Conservation (phyloP, 2,329 filamentous ascomycete species). For the Dactylellina haptotyla region DNA sequence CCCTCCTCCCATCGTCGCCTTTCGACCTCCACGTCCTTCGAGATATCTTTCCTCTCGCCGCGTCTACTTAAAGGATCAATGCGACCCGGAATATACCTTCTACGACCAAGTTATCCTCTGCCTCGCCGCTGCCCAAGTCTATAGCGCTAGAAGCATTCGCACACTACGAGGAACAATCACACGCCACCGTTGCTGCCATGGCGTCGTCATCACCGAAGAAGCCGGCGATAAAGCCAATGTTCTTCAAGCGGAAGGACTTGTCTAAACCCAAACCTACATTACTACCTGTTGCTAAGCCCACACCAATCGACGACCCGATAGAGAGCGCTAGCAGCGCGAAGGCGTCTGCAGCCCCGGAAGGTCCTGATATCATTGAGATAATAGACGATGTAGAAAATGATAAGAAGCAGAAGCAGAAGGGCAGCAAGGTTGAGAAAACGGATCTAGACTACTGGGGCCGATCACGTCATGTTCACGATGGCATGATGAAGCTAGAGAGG, state of each 20-base stretch:
- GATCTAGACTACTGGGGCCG: conserved; percentile 45
- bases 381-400: background rate
- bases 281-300: background rate
- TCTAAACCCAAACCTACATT: background rate
- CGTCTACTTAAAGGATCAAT: conserved; percentile 19
- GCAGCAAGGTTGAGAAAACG: conserved; percentile 21
- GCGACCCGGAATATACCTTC: conserved; percentile 12
- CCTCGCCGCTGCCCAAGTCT: background rate
- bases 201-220: conserved; percentile 11
- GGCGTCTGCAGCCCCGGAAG: conserved; percentile 10
- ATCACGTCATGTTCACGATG: conserved; percentile 33
- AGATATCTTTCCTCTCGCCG: background rate
- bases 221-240: conserved; percentile 34
- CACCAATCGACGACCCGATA: background rate
- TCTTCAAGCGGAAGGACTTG: conserved; percentile 11
- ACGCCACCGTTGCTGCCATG: conserved; percentile 33
- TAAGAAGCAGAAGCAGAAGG: conserved; percentile 7
- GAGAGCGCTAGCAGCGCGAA: background rate
- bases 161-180: background rate
- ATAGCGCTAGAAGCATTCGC: background rate
- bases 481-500: conserved; percentile 30
- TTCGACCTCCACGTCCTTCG: background rate
- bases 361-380: conserved; percentile 3
- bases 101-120: conserved; percentile 3
- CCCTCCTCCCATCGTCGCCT: background rate